These are phyloP conservation scores for Tolypocladium amazonense DNA, from an alignment of 2,329 filamentous ascomycete genomes.

Conservation along the genomic window DNA sequence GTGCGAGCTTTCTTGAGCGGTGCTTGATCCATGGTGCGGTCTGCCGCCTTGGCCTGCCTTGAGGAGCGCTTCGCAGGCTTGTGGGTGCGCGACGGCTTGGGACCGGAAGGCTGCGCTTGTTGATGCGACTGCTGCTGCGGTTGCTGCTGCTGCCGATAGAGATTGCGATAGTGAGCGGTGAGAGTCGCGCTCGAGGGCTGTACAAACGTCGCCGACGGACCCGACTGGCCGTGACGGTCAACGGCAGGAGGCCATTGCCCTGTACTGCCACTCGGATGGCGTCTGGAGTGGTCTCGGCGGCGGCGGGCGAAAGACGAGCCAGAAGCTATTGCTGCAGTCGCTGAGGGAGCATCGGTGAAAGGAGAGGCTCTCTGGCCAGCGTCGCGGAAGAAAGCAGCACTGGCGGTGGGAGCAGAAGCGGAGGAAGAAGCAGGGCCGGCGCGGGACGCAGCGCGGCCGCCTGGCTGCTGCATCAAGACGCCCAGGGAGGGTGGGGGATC, in stretches of 20 bases:
- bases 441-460: conserved; percentile 5
- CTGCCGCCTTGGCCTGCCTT: conserved; percentile 8
- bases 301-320: background rate
- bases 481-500: conserved; percentile 7
- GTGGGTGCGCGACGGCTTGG: conserved; percentile 8
- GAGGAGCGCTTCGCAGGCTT: conserved; percentile 15
- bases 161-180: background rate
- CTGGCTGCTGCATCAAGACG: conserved; percentile 21
- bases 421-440: conserved; percentile 5
- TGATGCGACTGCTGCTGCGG: background rate
- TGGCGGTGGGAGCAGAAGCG: background rate
- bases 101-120: background rate
- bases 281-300: conserved; percentile 4
- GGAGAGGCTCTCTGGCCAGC: background rate
- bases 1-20: conserved; percentile 36
- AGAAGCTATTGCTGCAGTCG: background rate
- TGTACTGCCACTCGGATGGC: conserved; percentile 2
- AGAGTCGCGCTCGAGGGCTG: background rate
- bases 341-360: background rate
- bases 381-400: background rate
- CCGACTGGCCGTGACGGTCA: conserved; percentile 6
- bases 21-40: conserved; percentile 20
- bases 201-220: conserved; percentile 1
- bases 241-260: conserved; percentile 8
- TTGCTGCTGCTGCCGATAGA: background rate